Percentiles rank a stretch among this genome's conserved stretches.
These are phyloP conservation scores for Globisporangium cystogenes DNA, from an alignment of 352 stramenopile genomes.

Conservation along the genomic window DNA sequence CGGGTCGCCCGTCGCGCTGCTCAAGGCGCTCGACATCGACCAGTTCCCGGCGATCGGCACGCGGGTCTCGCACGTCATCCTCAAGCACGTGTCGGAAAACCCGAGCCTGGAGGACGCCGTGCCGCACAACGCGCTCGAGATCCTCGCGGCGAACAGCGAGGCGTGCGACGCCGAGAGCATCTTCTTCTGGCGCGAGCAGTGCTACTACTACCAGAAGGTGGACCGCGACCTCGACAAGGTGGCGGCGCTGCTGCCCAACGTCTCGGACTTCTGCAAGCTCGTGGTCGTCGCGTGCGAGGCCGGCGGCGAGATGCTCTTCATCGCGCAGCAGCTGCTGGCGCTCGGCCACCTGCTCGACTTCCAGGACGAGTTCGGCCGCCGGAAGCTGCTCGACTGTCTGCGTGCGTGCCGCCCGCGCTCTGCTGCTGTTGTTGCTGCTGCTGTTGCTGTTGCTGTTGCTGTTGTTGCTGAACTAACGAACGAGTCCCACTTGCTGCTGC, in stretches of 20 bases:
- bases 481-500: no score
- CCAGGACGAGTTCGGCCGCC: conserved; percentile 76
- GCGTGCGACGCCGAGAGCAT: conserved; percentile 43
- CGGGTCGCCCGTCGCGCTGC: conserved; percentile 42
- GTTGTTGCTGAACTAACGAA: no score
- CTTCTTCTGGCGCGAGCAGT: conserved; percentile 83
- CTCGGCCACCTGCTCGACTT: conserved; percentile 67
- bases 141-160: conserved; percentile 34
- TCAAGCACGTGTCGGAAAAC: conserved; percentile 39
- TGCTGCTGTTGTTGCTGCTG: no score
- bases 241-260: conserved; percentile 43
- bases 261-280: conserved; percentile 70
- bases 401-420: conserved; percentile 34
- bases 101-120: conserved; percentile 23
- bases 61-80: conserved; percentile 39
- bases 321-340: conserved; percentile 60
- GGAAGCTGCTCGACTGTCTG: conserved; percentile 55
- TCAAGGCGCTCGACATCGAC: conserved; percentile 61
- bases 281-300: conserved; percentile 42
- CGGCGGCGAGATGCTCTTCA: conserved; percentile 46
- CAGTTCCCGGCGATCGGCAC: conserved; percentile 46
- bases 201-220: conserved; percentile 61
- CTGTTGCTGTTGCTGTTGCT: no score
- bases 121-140: conserved; percentile 38
- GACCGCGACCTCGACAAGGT: conserved; percentile 53